Percentiles rank a stretch among this genome's conserved stretches.
Evolutionary conservation across 2,329 filamentous ascomycete species (phyloP).

Genomic region (Ophiostoma quercus): DNA sequence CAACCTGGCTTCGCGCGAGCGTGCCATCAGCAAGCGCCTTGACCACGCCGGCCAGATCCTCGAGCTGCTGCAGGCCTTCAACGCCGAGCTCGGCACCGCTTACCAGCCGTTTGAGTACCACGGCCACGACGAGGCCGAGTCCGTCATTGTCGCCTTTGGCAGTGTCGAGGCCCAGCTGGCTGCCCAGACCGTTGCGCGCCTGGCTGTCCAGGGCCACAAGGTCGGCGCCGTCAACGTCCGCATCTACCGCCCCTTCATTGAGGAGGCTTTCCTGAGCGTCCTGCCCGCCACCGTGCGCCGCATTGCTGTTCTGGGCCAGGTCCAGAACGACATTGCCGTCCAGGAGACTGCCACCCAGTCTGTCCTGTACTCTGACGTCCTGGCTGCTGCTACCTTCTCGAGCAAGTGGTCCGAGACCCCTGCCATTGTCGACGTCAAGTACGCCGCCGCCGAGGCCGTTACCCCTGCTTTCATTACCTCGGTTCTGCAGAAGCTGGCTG

Average conservation of each 20-base stretch:
- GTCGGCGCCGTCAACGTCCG: conserved; percentile 88
- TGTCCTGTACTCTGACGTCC: conserved; percentile 83
- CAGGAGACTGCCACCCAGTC: conserved; percentile 73
- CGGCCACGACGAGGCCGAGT: conserved; percentile 72
- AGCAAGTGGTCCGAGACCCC: conserved; percentile 56
- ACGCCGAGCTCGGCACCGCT: conserved; percentile 85
- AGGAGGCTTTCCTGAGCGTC: conserved; percentile 82
- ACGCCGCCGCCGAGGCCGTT: conserved; percentile 61
- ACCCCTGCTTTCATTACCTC: conserved; percentile 52
- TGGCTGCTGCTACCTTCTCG: conserved; percentile 75
- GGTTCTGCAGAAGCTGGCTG: conserved; percentile 46
- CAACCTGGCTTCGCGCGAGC: conserved; percentile 40
- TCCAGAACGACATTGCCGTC: conserved; percentile 66
- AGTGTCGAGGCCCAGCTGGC: conserved; percentile 84
- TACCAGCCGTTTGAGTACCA: conserved; percentile 93
- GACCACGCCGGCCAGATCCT: conserved; percentile 66
- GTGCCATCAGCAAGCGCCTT: conserved; percentile 60
- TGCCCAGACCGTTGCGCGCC: conserved; percentile 68
- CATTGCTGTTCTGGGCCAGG: conserved; percentile 85
- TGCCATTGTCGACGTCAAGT: conserved; percentile 78
- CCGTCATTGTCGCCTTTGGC: conserved; percentile 86
- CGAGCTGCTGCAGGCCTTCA: conserved; percentile 68
- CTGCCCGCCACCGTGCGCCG: conserved; percentile 70
- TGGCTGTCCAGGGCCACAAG: conserved; percentile 67
- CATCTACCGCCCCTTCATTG: conserved; percentile 89